phyloP scores from a whole-genome alignment of 805 yeast genomes.

The Ogataea henricii region DNA sequence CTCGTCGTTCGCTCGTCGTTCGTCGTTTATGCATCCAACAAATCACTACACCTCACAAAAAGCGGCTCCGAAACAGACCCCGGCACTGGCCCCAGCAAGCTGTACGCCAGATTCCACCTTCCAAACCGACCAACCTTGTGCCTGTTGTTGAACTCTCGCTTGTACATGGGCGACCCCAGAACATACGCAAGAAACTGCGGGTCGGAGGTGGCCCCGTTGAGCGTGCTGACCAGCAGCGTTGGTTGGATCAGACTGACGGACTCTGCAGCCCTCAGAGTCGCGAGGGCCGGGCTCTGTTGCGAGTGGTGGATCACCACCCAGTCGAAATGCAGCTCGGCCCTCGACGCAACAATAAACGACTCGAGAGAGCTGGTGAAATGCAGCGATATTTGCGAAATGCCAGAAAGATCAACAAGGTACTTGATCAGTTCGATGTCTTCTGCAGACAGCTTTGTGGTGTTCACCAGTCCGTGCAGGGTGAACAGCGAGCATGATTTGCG shows the following conservation, averaged over 20 bases:
- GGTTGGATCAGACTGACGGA: constrained; percentile 26
- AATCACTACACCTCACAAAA: constrained; percentile 10
- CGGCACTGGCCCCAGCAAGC: constrained; percentile 3
- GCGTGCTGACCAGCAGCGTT: constrained; percentile 16
- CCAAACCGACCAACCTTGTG: constrained; percentile 17
- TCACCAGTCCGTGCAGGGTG: constrained; percentile 19
- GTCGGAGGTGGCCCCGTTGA: constrained; percentile 13
- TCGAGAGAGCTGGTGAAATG: constrained; percentile 9
- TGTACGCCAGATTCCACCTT: constrained; percentile 28
- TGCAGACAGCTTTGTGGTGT: constrained; percentile 5
- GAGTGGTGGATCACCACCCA: constrained; percentile 26
- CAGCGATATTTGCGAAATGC: constrained; percentile 18
- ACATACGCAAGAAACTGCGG: constrained; percentile 19
- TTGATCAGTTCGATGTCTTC: constrained; percentile 15
- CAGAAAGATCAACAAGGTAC: constrained; percentile 23
- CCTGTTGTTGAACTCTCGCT: constrained; percentile 10
- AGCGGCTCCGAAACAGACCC: neutral
- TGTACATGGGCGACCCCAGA: constrained; percentile 24
- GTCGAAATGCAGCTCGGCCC: constrained; percentile 8
- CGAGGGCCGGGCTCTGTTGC: constrained; percentile 12
- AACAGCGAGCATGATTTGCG: constrained; percentile 14
- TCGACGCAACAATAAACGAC: neutral
- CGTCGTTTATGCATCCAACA: constrained; percentile 10
- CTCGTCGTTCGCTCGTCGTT: no score
- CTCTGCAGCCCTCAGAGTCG: constrained; percentile 23